Conservation (phyloP, 441 rosid genomes). For the Gossypium schwendimanii region DNA sequence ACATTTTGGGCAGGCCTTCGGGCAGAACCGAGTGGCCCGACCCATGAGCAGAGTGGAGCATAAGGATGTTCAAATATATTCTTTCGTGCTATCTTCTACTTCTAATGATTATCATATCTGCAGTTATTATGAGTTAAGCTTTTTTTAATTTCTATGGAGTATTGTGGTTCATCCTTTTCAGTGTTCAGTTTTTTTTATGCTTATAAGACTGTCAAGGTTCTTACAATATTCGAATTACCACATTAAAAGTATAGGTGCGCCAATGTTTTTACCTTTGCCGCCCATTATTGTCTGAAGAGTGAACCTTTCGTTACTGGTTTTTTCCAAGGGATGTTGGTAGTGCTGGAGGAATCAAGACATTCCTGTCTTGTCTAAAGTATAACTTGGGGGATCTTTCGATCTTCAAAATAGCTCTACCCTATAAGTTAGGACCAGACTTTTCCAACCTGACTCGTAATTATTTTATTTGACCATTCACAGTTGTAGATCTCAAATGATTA, state of each 20-base stretch:
- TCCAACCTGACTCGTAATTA: too few relatives aligned
- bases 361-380: background rate
- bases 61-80: too few relatives aligned
- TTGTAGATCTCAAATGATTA: too few relatives aligned
- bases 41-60: too few relatives aligned
- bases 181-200: background rate
- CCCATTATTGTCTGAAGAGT: background rate
- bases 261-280: background rate
- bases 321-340: background rate
- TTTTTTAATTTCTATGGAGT: background rate
- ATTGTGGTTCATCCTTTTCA: background rate
- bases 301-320: background rate
- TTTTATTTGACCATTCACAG: too few relatives aligned
- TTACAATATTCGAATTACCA: background rate
- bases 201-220: background rate
- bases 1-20: too few relatives aligned
- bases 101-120: too few relatives aligned
- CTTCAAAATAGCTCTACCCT: too few relatives aligned
- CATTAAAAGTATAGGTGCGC: background rate
- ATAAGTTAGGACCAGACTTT: too few relatives aligned
- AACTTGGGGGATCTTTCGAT: background rate
- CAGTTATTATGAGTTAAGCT: too few relatives aligned
- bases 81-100: too few relatives aligned
- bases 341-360: constrained; percentile 8
- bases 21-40: too few relatives aligned